Evolutionary conservation across 1,284 basidiomycete genomes (phyloP).

Genomic region (Cryptococcus sp.): DNA sequence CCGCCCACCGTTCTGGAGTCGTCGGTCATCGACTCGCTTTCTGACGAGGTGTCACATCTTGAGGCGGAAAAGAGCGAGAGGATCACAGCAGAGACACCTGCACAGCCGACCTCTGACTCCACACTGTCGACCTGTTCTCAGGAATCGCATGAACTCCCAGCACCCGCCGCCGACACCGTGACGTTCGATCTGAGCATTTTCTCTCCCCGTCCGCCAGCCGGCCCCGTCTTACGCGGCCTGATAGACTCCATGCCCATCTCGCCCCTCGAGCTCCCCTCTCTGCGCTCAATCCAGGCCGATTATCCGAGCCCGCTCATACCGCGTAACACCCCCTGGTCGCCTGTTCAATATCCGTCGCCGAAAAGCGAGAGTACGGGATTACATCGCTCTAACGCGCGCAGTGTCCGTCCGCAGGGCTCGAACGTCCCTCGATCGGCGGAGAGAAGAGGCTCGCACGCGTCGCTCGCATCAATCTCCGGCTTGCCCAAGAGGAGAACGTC

Average conservation of each 20-base stretch:
- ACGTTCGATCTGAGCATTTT: conserved; percentile 20
- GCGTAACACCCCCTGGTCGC: conserved; percentile 2
- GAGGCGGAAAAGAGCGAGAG: too few relatives aligned
- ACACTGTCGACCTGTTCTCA: neutral
- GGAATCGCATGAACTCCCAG: neutral
- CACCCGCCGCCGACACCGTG: neutral
- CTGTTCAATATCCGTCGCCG: neutral
- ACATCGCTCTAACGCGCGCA: neutral
- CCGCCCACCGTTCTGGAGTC: too few relatives aligned
- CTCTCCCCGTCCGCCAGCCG: conserved; percentile 16
- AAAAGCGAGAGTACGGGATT: neutral
- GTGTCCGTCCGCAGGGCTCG: neutral
- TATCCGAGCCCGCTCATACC: conserved; percentile 2
- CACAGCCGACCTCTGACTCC: neutral
- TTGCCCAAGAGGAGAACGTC: conserved; percentile 13
- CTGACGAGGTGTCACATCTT: too few relatives aligned
- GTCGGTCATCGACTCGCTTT: too few relatives aligned
- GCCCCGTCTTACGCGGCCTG: conserved; percentile 17
- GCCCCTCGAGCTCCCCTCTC: conserved; percentile 19
- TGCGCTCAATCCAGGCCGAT: neutral
- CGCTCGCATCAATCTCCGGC: conserved; percentile 2
- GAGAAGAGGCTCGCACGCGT: neutral
- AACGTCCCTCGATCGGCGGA: neutral
- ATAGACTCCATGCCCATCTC: conserved; percentile 17
- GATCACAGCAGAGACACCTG: too few relatives aligned